A percentile compares a stretch with the other conserved stretches of the same genome.
These are phyloP conservation scores for Elongisporangium undulatum DNA, from an alignment of 352 stramenopile genomes.

Conservation along the genomic window DNA sequence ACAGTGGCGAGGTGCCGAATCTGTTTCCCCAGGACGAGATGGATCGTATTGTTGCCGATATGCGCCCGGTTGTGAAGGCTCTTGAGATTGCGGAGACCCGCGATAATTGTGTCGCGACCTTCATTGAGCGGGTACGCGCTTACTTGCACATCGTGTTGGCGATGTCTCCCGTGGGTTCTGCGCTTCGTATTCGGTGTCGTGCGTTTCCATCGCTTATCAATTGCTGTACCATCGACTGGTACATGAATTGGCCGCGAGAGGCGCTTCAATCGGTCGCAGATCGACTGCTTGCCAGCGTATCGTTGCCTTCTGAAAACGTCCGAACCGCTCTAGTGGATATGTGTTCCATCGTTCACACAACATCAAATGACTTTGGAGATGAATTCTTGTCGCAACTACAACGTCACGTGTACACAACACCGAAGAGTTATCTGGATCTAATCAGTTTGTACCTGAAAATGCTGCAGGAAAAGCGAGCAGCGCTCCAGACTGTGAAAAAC, in stretches of 20 bases:
- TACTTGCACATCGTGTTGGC: conserved; percentile 94
- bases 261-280: conserved; percentile 90
- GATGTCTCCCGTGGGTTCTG: conserved; percentile 93
- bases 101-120: conserved; percentile 89
- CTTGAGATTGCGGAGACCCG: conserved; percentile 88
- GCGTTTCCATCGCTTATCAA: conserved; percentile 96
- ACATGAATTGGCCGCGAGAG: conserved; percentile 92
- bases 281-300: conserved; percentile 77
- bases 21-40: conserved; percentile 92
- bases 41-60: conserved; percentile 91
- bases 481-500: conserved; percentile 80
- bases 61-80: conserved; percentile 86
- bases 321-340: conserved; percentile 83
- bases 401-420: conserved; percentile 94
- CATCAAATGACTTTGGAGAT: conserved; percentile 84
- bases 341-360: conserved; percentile 92
- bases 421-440: conserved; percentile 96
- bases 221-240: conserved; percentile 96
- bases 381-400: conserved; percentile 89
- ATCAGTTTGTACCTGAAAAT: conserved; percentile 93
- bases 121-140: conserved; percentile 90
- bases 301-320: conserved; percentile 71
- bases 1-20: conserved; percentile 95
- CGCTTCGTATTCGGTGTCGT: conserved; percentile 88
- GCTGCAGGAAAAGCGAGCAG: conserved; percentile 82